Base-by-base conservation (phyloP, 345 rosid species). In the Salix udensis region DNA sequence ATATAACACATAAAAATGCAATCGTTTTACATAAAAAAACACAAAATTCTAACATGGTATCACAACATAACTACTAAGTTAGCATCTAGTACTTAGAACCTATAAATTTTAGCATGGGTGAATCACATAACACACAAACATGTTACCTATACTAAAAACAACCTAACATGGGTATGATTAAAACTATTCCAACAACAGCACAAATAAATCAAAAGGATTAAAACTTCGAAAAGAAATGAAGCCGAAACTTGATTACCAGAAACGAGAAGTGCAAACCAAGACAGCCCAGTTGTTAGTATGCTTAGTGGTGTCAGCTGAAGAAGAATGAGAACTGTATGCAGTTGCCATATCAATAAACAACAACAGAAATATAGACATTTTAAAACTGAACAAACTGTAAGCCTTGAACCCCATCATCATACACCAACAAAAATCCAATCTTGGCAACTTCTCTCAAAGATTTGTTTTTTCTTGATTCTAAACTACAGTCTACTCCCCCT, bases 261-360 rank as follows among this genome's bases (percentile, higher is more conserved):
- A 93, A 67, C 97, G 97, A 85, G 98, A 96, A 52, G 98, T 94
- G 89, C 99, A 96, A 84, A 96, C 99, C 74, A 96, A 81, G 40
- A 96, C 97, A 72, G 99, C 99, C 99, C 99, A 96, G 77, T 93
- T 96, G 87, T 96, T 96, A 67, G 98, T 94, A 83, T 92, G 98
- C 79, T 87, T 88, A 23, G 94, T 76, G 50, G 93, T 81, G 76
- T 91, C 95, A 66, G 88, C 86, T 36, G 90, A 81, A 69, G 94
- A 87, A 66, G 87, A 65, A 71, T 73, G 72, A 65, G 77, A 66
- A 24, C 84, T 65, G 53, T 60, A 74, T 4, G 74, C 82, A 62
- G 46, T 23, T 10, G 74, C 64, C 69, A 26, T 62, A 65, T 36
- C 16, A 15, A 40, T 24, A 13, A 65, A 26, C 77, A 79, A 48